phyloP scores from a whole-genome alignment of 2,329 filamentous ascomycete genomes.

The Claviceps maximensis region DNA sequence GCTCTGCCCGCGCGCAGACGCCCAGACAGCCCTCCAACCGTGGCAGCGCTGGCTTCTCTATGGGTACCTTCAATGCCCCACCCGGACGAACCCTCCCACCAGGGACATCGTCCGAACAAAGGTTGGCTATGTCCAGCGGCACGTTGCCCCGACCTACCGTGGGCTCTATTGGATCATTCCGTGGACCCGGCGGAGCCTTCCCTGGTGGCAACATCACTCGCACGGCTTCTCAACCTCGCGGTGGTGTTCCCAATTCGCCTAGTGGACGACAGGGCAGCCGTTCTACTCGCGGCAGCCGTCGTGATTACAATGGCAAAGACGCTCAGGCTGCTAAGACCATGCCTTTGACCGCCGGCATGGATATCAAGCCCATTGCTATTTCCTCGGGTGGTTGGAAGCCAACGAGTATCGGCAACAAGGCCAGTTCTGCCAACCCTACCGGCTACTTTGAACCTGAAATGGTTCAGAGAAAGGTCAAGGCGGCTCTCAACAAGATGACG shows the following conservation, averaged over 20 bases:
- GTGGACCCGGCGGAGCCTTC: constrained; percentile 40
- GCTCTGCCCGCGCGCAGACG: constrained; percentile 48
- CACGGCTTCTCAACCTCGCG: constrained; percentile 43
- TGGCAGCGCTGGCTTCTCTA: constrained; percentile 39
- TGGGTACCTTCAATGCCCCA: constrained; percentile 55
- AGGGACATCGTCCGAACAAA: constrained; percentile 64
- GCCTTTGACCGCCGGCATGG: constrained; percentile 75
- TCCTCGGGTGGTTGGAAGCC: constrained; percentile 84
- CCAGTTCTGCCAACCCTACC: constrained; percentile 20
- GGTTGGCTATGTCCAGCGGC: constrained; percentile 53
- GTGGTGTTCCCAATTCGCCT: constrained; percentile 56
- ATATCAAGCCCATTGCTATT: constrained; percentile 65
- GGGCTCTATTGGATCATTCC: constrained; percentile 26
- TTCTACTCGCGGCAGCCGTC: constrained; percentile 51
- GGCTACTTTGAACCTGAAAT: constrained; percentile 72
- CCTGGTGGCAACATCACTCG: constrained; percentile 54
- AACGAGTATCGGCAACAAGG: constrained; percentile 45
- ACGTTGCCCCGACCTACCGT: constrained; percentile 33
- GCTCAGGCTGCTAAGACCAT: constrained; percentile 69
- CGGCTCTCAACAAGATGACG: constrained; percentile 98
- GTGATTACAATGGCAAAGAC: constrained; percentile 46
- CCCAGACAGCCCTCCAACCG: constrained; percentile 41
- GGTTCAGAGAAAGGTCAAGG: constrained; percentile 98
- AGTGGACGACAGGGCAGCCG: constrained; percentile 47
- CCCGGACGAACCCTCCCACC: constrained; percentile 49